Conservation (phyloP, 208 protist genomes). For the Blastocrithidia nonstop region DNA sequence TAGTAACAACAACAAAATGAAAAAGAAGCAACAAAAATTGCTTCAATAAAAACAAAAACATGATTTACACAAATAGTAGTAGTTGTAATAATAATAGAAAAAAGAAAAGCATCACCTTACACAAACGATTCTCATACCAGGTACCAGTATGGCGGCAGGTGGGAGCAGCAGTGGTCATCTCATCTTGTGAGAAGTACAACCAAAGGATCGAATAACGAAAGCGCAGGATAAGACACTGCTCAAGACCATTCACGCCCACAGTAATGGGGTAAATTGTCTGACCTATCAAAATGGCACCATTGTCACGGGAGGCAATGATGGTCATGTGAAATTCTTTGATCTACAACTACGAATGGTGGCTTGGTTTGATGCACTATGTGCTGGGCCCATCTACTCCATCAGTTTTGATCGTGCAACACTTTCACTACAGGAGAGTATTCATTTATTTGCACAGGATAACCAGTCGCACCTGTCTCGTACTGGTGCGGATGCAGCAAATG, state of each 20-base stretch:
- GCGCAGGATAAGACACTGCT: slow-evolving; percentile 80
- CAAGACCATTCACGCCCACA: slow-evolving; percentile 87
- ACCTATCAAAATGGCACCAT: slow-evolving; percentile 63
- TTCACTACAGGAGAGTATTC: slow-evolving; percentile 16
- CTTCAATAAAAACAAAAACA: no score
- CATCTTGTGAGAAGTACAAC: slow-evolving; percentile 79
- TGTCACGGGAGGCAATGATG: slow-evolving; percentile 88
- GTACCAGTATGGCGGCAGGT: slow-evolving; percentile 71
- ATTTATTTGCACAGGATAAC: slow-evolving; percentile 11
- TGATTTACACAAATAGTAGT: no score
- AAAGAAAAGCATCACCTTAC: slow-evolving; percentile 80
- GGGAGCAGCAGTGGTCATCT: slow-evolving; percentile 88
- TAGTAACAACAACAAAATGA: no score
- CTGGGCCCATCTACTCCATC: slow-evolving; percentile 84
- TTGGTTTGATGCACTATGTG: slow-evolving; percentile 93
- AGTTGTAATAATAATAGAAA: slow-evolving; percentile 17
- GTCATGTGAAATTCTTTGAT: slow-evolving; percentile 91
- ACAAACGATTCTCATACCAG: slow-evolving; percentile 75
- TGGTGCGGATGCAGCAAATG: slow-evolving; percentile 26
- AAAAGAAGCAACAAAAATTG: no score
- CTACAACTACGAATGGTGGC: slow-evolving; percentile 84
- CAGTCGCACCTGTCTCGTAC: slow-evolving; percentile 18
- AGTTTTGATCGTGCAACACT: slow-evolving; percentile 57
- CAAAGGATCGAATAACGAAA: slow-evolving; percentile 61
- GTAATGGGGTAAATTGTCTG: slow-evolving; percentile 64